phyloP scores from a whole-genome alignment of 2,329 filamentous ascomycete species.

The Pezicula carpinea region DNA sequence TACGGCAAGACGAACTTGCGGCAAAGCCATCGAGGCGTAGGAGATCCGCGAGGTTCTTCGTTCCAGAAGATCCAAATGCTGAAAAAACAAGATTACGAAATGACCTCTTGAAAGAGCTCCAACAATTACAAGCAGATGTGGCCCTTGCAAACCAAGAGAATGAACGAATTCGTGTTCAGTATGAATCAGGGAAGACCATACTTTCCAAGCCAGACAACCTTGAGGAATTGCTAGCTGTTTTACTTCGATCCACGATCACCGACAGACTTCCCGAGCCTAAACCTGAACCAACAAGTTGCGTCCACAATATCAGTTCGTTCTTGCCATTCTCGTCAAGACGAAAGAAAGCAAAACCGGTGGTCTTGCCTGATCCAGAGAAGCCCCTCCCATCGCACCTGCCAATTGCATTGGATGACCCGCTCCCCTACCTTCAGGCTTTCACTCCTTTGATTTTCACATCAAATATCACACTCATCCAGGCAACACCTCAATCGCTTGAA shows the following conservation, averaged over 20 bases:
- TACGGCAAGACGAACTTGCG: constrained; percentile 2
- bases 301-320: constrained; percentile 25
- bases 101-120: constrained; percentile 50
- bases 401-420: constrained; percentile 58
- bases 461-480: constrained; percentile 41
- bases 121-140: constrained; percentile 54
- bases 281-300: constrained; percentile 20
- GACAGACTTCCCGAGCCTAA: constrained; percentile 8
- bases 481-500: constrained; percentile 7
- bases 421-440: constrained; percentile 68
- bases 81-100: constrained; percentile 49
- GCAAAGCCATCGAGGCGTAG: constrained; percentile 13
- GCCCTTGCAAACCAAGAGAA: constrained; percentile 53
- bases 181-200: constrained; percentile 32
- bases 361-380: constrained; percentile 30
- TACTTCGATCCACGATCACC: constrained; percentile 19
- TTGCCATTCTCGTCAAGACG: constrained; percentile 25
- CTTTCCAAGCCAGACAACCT: constrained; percentile 37
- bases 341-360: constrained; percentile 16
- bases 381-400: constrained; percentile 57
- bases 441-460: constrained; percentile 61
- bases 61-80: constrained; percentile 25
- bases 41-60: constrained; percentile 23
- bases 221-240: constrained; percentile 26
- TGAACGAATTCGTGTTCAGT: constrained; percentile 42